Base-by-base conservation (phyloP, 371 early-diverging fungal species). In the Batrachochytrium dendrobatidis region DNA sequence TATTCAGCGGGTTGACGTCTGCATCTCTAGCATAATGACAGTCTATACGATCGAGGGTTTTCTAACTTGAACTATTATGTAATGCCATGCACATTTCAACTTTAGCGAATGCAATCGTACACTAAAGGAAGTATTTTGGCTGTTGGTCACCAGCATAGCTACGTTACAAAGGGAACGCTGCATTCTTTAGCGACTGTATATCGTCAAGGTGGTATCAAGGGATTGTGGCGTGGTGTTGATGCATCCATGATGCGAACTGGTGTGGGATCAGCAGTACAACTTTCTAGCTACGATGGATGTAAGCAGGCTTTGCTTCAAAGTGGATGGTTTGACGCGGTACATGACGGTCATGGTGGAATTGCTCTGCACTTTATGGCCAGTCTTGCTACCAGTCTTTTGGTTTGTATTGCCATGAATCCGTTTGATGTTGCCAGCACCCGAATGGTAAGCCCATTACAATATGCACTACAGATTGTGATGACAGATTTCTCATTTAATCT, bases 401-500 rank as follows among this genome's bases (percentile, higher is more conserved):
- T 94, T 25, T 92, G 92, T 62, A 66, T 83, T 26, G 89, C 85
- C 32, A 96, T 96, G 97, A 96, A 96, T 62, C 95, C 97, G 20
- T 95, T 95, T 63, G 97, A 96, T 71, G 94, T 95, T 3, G 85
- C 94, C 56, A 88, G 85, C 33, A 95, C 95, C 18, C 81, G 97
- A 54, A 90, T 95, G 88, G 70, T 67, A 60, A 45, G 53, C 46
- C 24, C 17, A 8, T 1, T 52, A 51, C n/a, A n/a, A n/a, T n/a
- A n/a, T n/a, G n/a, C n/a, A n/a, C n/a, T n/a, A n/a, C n/a, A 12
- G n/a, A n/a, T n/a, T n/a, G n/a, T n/a, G n/a, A n/a, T n/a, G n/a
- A n/a, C n/a, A n/a, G n/a, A n/a, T n/a, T n/a, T n/a, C n/a, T n/a
- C n/a, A n/a, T n/a, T n/a, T n/a, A n/a, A n/a, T n/a, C n/a, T n/a